Conservation (phyloP, 306 rosid genomes). For the Dryas alaskensis region DNA sequence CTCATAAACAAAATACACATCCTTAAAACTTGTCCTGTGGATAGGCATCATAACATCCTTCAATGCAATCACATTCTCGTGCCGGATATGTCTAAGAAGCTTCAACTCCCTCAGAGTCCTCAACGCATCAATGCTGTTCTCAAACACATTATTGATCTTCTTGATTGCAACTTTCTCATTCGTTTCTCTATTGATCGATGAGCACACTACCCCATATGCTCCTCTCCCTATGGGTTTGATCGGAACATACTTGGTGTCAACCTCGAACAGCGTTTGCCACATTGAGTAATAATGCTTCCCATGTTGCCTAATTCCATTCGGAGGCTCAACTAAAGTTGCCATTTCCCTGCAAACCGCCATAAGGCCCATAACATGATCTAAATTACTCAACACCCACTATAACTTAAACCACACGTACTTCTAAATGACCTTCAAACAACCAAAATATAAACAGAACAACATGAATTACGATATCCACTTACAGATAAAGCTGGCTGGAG, state of each 20-base stretch:
- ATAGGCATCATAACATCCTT: conserved; percentile 85
- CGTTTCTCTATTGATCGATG: conserved; percentile 70
- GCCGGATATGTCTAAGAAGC: conserved; percentile 68
- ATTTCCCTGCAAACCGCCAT: conserved; percentile 42
- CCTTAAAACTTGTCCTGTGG: conserved; percentile 60
- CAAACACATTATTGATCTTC: conserved; percentile 75
- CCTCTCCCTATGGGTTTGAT: conserved; percentile 84
- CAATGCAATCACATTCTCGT: conserved; percentile 74
- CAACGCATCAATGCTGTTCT: conserved; percentile 54
- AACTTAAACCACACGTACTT: conserved; percentile 3
- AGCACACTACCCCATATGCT: conserved; percentile 83
- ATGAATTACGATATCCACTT: conserved; percentile 17
- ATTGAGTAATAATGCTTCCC: conserved; percentile 72
- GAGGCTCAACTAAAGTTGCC: conserved; percentile 75
- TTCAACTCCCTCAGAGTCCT: conserved; percentile 84
- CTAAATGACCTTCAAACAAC: conserved; percentile 4
- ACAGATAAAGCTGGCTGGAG: conserved; percentile 20
- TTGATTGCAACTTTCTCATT: conserved; percentile 84
- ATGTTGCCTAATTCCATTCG: conserved; percentile 45
- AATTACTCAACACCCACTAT: conserved; percentile 14
- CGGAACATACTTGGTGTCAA: conserved; percentile 75
- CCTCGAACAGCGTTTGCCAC: conserved; percentile 77
- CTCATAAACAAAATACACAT: conserved; percentile 86
- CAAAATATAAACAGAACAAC: conserved; percentile 14
- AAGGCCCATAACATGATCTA: neutral